Base-by-base conservation (phyloP, 345 rosid genomes). In the Cardamine chenopodiifolia region DNA sequence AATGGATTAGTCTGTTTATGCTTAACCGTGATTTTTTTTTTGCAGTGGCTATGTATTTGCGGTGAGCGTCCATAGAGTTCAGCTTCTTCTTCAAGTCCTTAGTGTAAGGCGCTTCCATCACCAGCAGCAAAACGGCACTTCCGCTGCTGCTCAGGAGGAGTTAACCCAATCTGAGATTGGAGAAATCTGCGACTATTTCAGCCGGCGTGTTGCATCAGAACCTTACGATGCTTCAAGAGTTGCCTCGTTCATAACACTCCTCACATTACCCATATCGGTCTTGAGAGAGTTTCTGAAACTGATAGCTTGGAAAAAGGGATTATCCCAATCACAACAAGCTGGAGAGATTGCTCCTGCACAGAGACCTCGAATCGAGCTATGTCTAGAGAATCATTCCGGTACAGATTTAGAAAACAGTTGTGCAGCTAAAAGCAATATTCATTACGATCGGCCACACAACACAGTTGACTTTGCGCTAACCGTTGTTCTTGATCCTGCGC, bases 151-250 rank as follows among this genome's bases (percentile, higher is more conserved):
- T 77, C 99, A 87, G 79, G 98, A 96, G 70, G 99, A 96, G 70
- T 64, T 96, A 64, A 90, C 90, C 70, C 96, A 84, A 77, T 69
- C 89, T 2, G 99, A 96, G 82, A 92, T 90, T 22, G 89, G 86
- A 61, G 98, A 96, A 78, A 92, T 96, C 72, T 96, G 99, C 3
- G 98, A 96, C 76, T 96, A 96, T 82, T 96, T 96, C 79, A 96
- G 99, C 82, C 94, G 96, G 7, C 91, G 95, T 15, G 99, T 96
- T 47, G 98, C 98, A 39, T 90, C 99, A 18, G 99, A 96, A 78
- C 99, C 99, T 37, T 96, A 92, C 9, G 98, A 96, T 78, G 98
- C 96, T 67, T 96, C 98, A 45, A 96, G 98, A 19, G 98, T 96
- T 66, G 98, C 98, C 63, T 96, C 99, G 52, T 96, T 96, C 82